These are phyloP conservation scores for Diospyros kaki DNA, from an alignment of 148 eudicot genomes.

Conservation along the genomic window DNA sequence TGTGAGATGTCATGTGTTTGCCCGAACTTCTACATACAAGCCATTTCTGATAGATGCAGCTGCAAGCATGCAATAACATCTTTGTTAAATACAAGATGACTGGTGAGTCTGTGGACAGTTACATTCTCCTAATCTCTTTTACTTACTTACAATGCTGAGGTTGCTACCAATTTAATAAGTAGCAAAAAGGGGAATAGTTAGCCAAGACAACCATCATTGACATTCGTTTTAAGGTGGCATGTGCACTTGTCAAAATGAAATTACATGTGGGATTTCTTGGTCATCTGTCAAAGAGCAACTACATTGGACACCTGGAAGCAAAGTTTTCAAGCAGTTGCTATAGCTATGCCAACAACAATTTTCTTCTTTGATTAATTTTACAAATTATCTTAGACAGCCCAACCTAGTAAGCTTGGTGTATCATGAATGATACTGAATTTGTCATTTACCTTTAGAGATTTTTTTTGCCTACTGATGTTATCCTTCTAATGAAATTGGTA, in stretches of 20 bases:
- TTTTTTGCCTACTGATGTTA: neutral
- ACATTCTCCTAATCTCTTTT: no score
- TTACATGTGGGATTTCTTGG: neutral
- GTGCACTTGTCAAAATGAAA: neutral
- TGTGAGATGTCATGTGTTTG: no score
- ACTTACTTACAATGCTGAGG: neutral
- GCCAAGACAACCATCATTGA: neutral
- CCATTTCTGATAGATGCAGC: no score
- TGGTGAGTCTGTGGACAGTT: no score
- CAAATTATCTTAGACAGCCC: neutral
- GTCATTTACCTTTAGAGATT: neutral
- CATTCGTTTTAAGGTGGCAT: neutral
- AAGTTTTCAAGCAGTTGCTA: neutral
- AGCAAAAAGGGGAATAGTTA: neutral
- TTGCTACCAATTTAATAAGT: neutral
- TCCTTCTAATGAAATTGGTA: neutral
- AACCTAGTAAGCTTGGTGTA: neutral
- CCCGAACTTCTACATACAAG: no score
- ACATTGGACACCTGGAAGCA: neutral
- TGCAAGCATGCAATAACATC: no score
- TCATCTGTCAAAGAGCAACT: neutral
- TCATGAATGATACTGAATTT: neutral
- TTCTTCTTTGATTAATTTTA: neutral
- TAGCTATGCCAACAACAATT: neutral
- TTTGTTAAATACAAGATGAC: no score